These are phyloP conservation scores for Gossypium schwendimanii DNA, from an alignment of 441 rosid genomes.

Conservation along the genomic window DNA sequence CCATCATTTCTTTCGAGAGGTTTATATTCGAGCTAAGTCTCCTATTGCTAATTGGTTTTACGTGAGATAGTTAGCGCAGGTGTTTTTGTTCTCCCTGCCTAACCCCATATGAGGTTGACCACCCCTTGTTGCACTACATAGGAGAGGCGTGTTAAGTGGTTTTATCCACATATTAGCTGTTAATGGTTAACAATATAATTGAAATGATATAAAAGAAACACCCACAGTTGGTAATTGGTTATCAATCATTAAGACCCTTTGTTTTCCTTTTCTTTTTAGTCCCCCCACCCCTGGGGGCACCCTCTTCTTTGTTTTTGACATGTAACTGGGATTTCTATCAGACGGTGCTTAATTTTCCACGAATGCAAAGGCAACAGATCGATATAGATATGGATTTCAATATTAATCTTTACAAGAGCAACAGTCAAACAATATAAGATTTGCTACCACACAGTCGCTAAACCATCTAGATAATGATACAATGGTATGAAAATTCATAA, in stretches of 20 bases:
- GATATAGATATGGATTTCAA: no score
- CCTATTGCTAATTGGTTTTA: not conserved
- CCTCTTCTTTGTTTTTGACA: not conserved
- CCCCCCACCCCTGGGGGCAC: not conserved
- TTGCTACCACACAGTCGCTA: no score
- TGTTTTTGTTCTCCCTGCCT: not conserved
- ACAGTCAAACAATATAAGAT: no score
- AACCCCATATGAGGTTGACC: not conserved
- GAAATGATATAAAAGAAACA: not conserved
- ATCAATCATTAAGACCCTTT: not conserved
- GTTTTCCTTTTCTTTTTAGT: not conserved
- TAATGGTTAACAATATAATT: not conserved
- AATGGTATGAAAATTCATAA: not conserved
- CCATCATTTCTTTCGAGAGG: conserved; percentile 73
- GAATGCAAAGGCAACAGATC: no score
- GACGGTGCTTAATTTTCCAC: no score
- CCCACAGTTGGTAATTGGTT: not conserved
- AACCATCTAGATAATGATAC: no score
- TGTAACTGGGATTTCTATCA: no score
- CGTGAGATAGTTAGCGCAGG: not conserved
- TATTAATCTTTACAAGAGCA: no score
- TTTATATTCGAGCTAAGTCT: not conserved
- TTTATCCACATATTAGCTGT: not conserved
- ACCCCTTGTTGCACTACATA: not conserved
- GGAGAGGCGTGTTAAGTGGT: not conserved